These are phyloP conservation scores for Spathaspora hagerdaliae DNA, from an alignment of 805 yeast species.

Conservation along the genomic window DNA sequence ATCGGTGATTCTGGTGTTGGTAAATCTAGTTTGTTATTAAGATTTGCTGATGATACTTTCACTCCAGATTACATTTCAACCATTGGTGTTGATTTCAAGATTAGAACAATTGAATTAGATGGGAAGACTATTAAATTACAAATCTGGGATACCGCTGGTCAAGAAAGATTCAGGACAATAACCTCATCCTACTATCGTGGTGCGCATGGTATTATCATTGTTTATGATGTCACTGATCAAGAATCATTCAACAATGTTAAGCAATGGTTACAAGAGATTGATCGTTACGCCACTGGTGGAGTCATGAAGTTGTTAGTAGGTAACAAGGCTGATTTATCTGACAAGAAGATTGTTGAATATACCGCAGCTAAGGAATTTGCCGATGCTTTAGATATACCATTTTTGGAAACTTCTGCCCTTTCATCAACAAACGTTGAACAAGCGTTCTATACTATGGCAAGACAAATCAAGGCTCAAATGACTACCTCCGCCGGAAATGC, in stretches of 20 bases:
- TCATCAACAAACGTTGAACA: conserved; percentile 96
- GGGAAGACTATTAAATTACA: conserved; percentile 97
- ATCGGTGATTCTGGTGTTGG: conserved; percentile 99
- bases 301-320: conserved; percentile 95
- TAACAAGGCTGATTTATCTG: conserved; percentile 90
- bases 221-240: conserved; percentile 96
- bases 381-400: conserved; percentile 89
- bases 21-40: conserved; percentile 87
- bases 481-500: conserved; percentile 33
- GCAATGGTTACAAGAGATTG: conserved; percentile 98
- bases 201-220: conserved; percentile 97
- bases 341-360: conserved; percentile 92
- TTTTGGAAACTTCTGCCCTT: conserved; percentile 93
- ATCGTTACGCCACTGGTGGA: conserved; percentile 96
- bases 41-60: conserved; percentile 97
- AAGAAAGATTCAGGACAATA: conserved; percentile 96
- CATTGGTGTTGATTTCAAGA: conserved; percentile 94
- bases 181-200: conserved; percentile 98
- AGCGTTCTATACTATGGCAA: conserved; percentile 97
- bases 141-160: conserved; percentile 99
- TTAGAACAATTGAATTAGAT: conserved; percentile 86
- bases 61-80: conserved; percentile 96
- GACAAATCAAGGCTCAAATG: conserved; percentile 96
- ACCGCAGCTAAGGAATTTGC: conserved; percentile 97
- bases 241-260: conserved; percentile 94